Conservation (phyloP, 2,329 filamentous ascomycete species). For the Trichoderma sp. region DNA sequence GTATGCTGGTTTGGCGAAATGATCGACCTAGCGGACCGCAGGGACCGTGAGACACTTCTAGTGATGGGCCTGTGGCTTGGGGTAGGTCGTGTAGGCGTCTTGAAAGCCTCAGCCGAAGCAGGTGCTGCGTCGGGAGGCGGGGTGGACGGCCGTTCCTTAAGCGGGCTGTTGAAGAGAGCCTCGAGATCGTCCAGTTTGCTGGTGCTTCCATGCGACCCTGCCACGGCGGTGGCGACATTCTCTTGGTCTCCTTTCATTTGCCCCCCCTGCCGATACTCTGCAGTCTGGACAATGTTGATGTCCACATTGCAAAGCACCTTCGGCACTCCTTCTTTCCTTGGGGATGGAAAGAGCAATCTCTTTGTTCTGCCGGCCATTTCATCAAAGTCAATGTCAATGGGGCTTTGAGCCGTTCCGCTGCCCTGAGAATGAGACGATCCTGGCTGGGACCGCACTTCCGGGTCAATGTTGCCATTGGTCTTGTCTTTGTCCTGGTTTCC, state of each 20-base stretch:
- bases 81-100: constrained; percentile 65
- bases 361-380: constrained; percentile 60
- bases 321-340: constrained; percentile 63
- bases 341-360: constrained; percentile 76
- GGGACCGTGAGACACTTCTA: constrained; percentile 60
- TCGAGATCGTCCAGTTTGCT: constrained; percentile 58
- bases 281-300: constrained; percentile 54
- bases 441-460: constrained; percentile 35
- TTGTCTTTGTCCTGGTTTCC: constrained; percentile 13
- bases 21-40: constrained; percentile 50
- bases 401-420: constrained; percentile 59
- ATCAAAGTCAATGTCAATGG: constrained; percentile 54
- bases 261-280: constrained; percentile 44
- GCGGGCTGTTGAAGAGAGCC: constrained; percentile 66
- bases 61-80: constrained; percentile 64
- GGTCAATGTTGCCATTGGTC: not conserved
- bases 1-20: constrained; percentile 49
- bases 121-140: constrained; percentile 52
- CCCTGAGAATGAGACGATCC: constrained; percentile 58
- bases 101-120: constrained; percentile 52
- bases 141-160: constrained; percentile 50
- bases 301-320: constrained; percentile 64
- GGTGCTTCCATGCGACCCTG: constrained; percentile 29
- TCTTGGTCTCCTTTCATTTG: constrained; percentile 47
- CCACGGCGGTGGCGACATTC: constrained; percentile 54